Base-by-base conservation (phyloP, 495 filamentous ascomycete species). In the Letharia lupina region DNA sequence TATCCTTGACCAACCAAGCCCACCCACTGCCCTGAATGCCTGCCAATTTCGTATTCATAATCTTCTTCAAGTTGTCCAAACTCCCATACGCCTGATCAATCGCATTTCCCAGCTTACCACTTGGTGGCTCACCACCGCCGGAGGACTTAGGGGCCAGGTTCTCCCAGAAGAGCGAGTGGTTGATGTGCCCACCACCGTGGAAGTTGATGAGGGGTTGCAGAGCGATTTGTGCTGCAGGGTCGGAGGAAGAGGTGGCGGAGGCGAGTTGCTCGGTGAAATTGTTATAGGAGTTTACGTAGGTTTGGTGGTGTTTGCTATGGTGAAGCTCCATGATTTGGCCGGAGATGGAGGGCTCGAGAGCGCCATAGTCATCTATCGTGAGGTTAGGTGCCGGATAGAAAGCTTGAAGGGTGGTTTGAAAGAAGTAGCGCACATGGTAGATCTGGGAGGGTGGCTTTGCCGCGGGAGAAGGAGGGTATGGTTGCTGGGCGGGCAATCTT, bases 291-390 rank as follows among this genome's bases (percentile, higher is more conserved):
- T 77, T 88, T 60, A 89, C 86, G 75, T 89, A 89, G 74, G 86
- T 88, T 71, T 85, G 77, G 80, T 89, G 86, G 81, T 89, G 86
- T 69, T 83, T 85, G 75, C 77, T 81, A 81, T 89, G 83, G 79
- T 89, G 86, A 48, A 89, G 80, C 83, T 98, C 93, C 94, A 98
- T 98, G 81, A 98, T 98, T 83, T 91, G 87, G 79, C 91, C 93
- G 52, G 89, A 93, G 80, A 98, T 95, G 75, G 89, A 78, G 69
- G 94, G 94, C 77, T 98, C 94, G 73, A 98, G 91, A 35, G 91
- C 94, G 68, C 86, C 86, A 78, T 91, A 94, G 79, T 93, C 90
- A 74, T 93, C 89, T 92, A 67, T 2, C 16, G 31, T 45, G 37
- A 3, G 59, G 18, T 47, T 23, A 20, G 20, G 42, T 44, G 15